Evolutionary conservation across 768 basidiomycete genomes (phyloP).

Genomic region (Russula emetica): DNA sequence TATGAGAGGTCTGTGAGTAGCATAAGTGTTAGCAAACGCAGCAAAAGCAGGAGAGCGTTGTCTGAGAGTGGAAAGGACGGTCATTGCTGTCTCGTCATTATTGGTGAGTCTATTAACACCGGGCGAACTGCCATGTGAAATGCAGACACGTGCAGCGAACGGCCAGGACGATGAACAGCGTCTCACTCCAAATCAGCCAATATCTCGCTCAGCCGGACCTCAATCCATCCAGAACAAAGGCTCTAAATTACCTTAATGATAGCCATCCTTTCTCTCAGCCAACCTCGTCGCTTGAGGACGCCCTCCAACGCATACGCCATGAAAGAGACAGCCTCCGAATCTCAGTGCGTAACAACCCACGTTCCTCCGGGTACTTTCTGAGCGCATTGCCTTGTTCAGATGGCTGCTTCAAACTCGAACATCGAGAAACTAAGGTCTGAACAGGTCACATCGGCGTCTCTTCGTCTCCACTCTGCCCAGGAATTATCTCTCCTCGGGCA

Average conservation of each 20-base stretch:
- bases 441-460: slow-evolving; percentile 45
- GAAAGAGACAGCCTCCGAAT: slow-evolving; percentile 30
- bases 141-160: slow-evolving; percentile 1
- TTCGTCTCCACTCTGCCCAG: slow-evolving; percentile 59
- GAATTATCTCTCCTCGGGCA: slow-evolving; percentile 74
- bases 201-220: slow-evolving; percentile 48
- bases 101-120: not conserved
- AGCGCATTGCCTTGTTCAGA: slow-evolving; percentile 52
- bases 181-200: slow-evolving; percentile 43
- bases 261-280: slow-evolving; percentile 43
- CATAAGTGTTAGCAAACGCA: slow-evolving; percentile 50
- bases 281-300: slow-evolving; percentile 39
- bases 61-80: slow-evolving; percentile 32
- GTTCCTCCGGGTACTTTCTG: slow-evolving; percentile 30
- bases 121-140: slow-evolving; percentile 6
- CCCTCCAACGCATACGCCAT: slow-evolving; percentile 45
- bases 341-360: slow-evolving; percentile 32
- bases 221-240: slow-evolving; percentile 35
- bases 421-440: slow-evolving; percentile 46
- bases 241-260: slow-evolving; percentile 42
- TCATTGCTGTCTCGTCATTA: slow-evolving; percentile 29
- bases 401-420: slow-evolving; percentile 47
- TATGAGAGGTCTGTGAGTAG: slow-evolving; percentile 60
- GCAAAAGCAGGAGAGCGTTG: slow-evolving; percentile 38
- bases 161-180: slow-evolving; percentile 5